Base-by-base conservation (phyloP, 768 basidiomycete genomes). In the Tricholoma flavovirens region DNA sequence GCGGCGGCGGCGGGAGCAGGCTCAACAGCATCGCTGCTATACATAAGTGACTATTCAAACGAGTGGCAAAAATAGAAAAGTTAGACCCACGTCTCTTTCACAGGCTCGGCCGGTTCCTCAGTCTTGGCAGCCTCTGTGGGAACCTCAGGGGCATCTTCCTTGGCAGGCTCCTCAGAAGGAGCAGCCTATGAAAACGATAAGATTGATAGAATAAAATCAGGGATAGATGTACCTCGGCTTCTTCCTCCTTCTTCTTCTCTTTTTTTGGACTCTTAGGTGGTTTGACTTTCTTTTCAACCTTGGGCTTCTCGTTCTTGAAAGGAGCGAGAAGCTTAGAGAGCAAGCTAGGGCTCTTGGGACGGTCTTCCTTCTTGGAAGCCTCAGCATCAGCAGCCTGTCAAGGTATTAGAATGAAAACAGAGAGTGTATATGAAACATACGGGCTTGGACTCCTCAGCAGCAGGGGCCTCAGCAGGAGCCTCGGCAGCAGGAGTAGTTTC, bases 211-310 rank as follows among this genome's bases (percentile, higher is more conserved):
- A 35, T 15, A 49, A 24, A 0, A 55, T 35, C 0, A 54, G 38
- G 43, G 48, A 55, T 45, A 42, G n/a, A 66, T 72, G 54, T 56
- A 82, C 83, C 75, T 83, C 83, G 11, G 71, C 68, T 66, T 86
- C 68, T 66, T 86, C 84, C 62, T 87, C 83, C 75, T 88, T 87
- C 79, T 88, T 88, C 77, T 88, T 88, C 69, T 86, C 83, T 74
- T 87, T 88, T 80, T 88, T 89, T 33, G 86, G 83, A 71, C 83
- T 87, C 83, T 82, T 90, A 67, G 86, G 80, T 40, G 75, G 75
- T 76, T 84, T 84, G 51, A 67, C 70, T 72, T 84, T 83, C 78
- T 86, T 82, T 65, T 76, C 78, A 60, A 73, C 79, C 70, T 79
- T 78, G 60, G 71, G 77, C 73, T 79, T 89, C 62, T 85, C 83